These are phyloP conservation scores for Polymyxa betae DNA, from an alignment of 208 protist genomes.

Conservation along the genomic window DNA sequence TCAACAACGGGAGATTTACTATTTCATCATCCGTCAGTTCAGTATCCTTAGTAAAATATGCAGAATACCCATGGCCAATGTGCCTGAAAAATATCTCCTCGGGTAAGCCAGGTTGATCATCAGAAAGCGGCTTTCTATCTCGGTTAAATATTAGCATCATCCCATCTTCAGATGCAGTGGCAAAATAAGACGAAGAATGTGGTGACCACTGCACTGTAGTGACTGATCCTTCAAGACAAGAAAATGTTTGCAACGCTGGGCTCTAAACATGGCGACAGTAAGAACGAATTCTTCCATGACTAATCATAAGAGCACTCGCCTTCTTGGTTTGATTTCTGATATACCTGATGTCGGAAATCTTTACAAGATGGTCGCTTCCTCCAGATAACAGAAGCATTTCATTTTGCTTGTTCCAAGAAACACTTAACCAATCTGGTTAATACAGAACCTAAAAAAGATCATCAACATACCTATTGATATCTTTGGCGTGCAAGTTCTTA, in stretches of 20 bases:
- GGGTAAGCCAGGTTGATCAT: neutral
- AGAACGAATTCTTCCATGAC: neutral
- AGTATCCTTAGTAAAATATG: neutral
- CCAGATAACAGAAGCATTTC: neutral
- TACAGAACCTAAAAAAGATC: neutral
- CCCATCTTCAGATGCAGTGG: slow-evolving; percentile 35
- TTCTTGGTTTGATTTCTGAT: neutral
- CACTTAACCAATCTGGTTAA: neutral
- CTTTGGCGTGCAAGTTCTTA: neutral
- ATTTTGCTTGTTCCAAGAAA: slow-evolving; percentile 33
- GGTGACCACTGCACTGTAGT: slow-evolving; percentile 41
- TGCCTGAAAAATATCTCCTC: neutral
- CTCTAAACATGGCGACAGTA: neutral
- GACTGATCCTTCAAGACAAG: neutral
- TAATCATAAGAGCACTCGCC: neutral
- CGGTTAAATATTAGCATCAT: slow-evolving; percentile 21
- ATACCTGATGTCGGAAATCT: neutral
- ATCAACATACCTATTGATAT: slow-evolving; percentile 35
- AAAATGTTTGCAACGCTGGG: neutral
- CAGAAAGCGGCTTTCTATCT: neutral
- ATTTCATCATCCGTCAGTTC: neutral
- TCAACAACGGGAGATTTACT: slow-evolving; percentile 15
- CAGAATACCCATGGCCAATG: slow-evolving; percentile 11
- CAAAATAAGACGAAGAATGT: neutral
- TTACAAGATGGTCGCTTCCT: neutral